Evolutionary conservation across 306 rosid genomes (phyloP).

Genomic region (Sicyos baderoa): DNA sequence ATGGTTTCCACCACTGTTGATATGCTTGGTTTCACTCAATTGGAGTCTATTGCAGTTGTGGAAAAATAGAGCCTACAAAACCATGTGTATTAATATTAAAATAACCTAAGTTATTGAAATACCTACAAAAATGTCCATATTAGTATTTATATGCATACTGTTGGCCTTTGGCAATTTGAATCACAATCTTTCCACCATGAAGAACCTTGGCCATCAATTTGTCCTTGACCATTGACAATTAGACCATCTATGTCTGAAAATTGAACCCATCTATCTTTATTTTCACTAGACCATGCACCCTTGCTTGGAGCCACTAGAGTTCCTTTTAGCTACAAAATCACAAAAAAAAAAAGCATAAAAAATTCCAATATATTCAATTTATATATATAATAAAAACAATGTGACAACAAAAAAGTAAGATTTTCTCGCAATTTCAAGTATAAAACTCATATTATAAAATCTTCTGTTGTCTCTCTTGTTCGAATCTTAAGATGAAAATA

Average conservation of each 20-base stretch:
- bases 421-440: no score
- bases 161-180: not conserved
- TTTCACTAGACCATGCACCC: conserved; percentile 13
- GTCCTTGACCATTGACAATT: conserved; percentile 14
- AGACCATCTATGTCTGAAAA: not conserved
- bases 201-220: conserved; percentile 18
- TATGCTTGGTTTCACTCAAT: not conserved
- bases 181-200: conserved; percentile 12
- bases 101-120: no score
- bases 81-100: not conserved
- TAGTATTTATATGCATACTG: not conserved
- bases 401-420: not conserved
- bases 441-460: no score
- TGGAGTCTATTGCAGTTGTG: not conserved
- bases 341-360: not conserved
- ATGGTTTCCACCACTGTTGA: conserved; percentile 18
- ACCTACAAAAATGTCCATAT: no score
- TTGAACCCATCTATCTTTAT: not conserved
- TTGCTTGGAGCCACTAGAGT: conserved; percentile 18
- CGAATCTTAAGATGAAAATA: no score
- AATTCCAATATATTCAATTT: no score
- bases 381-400: not conserved
- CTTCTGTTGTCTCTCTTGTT: no score
- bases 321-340: conserved; percentile 9
- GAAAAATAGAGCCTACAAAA: not conserved